Conservation (phyloP, 1,284 basidiomycete species). For the Meripilus lineatus region DNA sequence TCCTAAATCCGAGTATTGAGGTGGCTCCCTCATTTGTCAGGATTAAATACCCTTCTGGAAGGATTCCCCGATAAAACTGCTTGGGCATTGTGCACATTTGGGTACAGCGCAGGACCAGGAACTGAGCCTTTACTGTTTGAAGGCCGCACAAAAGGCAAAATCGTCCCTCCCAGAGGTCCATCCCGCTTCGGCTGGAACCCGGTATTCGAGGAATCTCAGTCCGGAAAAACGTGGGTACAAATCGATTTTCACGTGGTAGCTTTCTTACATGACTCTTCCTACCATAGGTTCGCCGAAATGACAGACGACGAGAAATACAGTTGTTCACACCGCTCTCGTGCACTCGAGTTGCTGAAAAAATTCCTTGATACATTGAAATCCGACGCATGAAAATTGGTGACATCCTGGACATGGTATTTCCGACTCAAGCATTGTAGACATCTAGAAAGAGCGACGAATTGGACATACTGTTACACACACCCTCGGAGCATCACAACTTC, state of each 20-base stretch:
- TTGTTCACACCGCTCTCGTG: slow-evolving; percentile 87
- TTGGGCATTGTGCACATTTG: slow-evolving; percentile 93
- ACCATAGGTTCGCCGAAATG: slow-evolving; percentile 91
- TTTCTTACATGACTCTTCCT: not conserved
- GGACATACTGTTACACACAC: too few relatives aligned
- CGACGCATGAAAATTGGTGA: not conserved
- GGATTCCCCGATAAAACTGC: slow-evolving; percentile 84
- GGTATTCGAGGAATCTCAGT: slow-evolving; percentile 77
- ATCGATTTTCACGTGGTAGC: not conserved
- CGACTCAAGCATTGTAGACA: not conserved
- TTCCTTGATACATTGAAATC: slow-evolving; percentile 44
- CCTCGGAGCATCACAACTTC: not conserved
- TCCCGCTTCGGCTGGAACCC: slow-evolving; percentile 88
- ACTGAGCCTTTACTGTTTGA: slow-evolving; percentile 86
- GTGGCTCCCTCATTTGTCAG: too few relatives aligned
- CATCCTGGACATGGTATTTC: not conserved
- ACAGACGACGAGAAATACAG: slow-evolving; percentile 77
- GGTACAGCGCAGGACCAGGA: slow-evolving; percentile 84
- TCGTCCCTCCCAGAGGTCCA: slow-evolving; percentile 83
- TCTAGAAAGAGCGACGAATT: not conserved
- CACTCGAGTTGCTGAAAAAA: slow-evolving; percentile 75
- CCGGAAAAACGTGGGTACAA: slow-evolving; percentile 67
- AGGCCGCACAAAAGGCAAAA: slow-evolving; percentile 82
- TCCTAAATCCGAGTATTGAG: not conserved
- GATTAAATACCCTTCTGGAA: slow-evolving; percentile 81